Evolutionary conservation across 805 yeast genomes (phyloP), one percentile per base, ranked within the genome.

Genomic region (Saturnispora serradocipensis): DNA sequence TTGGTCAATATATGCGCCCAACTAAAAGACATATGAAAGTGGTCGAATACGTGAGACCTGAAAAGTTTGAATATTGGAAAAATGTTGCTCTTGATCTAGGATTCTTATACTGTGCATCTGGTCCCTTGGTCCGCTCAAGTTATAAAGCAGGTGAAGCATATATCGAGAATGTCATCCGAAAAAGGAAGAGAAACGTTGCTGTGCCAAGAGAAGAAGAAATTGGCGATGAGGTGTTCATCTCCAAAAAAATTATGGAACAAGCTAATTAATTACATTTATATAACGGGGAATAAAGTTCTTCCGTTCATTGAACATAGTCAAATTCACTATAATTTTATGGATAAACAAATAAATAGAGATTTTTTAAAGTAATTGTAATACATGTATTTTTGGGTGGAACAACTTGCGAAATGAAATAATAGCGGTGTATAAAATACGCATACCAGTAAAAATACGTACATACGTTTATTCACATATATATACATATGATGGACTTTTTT

Each of bases 1-100:
- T 93, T 69, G 99, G 99, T 36, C 99, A 93, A 70, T 93, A 93
- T 68, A 93, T 93, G 97, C 79, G 99, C 66, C 99, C 99, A 44
- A 93, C 99, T 2, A 93, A 87, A 70, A 82, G 99, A 64, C 99
- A 93, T 68, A 89, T 93, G 95, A 90, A 90, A 72, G 99, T 93
- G 43, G 97, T 88, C 10, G 97, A 91, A 59, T 93, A 93, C 62
- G 80, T 93, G 18, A 85, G 81, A 25, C 99, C 99, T 2, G 97
- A 87, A 59, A 89, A 88, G 67, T 93, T 93, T 66, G 96, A 90
- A 54, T 76, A 84, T 65, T 93, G 99, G 99, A 88, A 83, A 62
- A 81, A 85, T 52, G 77, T 75, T 9, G 98, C 99, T 0, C 67
- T 84, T 56, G 88, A 86, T 43, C 70, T 91, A 78, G 99, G 99